Conservation (phyloP, 2,329 filamentous ascomycete species). For the Dactylellina parvicollis region DNA sequence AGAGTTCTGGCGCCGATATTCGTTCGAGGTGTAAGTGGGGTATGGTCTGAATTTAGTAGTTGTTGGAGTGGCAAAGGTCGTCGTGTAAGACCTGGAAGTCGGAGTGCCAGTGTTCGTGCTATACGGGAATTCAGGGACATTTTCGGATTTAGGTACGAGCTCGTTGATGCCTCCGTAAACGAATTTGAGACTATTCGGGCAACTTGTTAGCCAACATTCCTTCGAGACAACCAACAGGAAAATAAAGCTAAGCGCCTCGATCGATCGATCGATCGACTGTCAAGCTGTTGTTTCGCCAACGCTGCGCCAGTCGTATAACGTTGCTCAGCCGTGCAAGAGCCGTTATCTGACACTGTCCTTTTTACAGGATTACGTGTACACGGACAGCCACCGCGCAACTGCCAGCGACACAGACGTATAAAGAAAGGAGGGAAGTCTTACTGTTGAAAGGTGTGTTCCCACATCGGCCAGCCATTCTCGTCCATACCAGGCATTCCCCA, state of each 20-base stretch:
- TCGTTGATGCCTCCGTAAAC: slow-evolving; percentile 46
- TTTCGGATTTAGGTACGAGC: slow-evolving; percentile 41
- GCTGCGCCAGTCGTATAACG: not conserved
- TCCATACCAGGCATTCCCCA: slow-evolving; percentile 33
- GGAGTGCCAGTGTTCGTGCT: not conserved
- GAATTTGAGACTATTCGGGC: slow-evolving; percentile 15
- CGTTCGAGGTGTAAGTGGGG: slow-evolving; percentile 10
- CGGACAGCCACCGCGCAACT: not conserved
- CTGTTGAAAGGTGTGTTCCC: slow-evolving; percentile 37
- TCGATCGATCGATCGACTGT: no score
- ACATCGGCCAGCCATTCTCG: slow-evolving; percentile 29
- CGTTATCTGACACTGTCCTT: not conserved
- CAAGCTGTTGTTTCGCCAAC: no score
- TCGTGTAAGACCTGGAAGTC: slow-evolving; percentile 11
- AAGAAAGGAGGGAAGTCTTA: slow-evolving; percentile 19
- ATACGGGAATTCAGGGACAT: slow-evolving; percentile 35
- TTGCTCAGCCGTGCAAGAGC: not conserved
- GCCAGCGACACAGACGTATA: not conserved
- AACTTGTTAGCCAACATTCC: slow-evolving; percentile 2
- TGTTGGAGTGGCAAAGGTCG: not conserved
- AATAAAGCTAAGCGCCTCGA: not conserved
- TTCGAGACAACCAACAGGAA: not conserved
- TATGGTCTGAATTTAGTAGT: slow-evolving; percentile 28
- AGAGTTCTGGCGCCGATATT: not conserved
- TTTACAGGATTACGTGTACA: not conserved